Evolutionary conservation across 2,329 filamentous ascomycete genomes (phyloP).

Genomic region (Elsinoe batatas): DNA sequence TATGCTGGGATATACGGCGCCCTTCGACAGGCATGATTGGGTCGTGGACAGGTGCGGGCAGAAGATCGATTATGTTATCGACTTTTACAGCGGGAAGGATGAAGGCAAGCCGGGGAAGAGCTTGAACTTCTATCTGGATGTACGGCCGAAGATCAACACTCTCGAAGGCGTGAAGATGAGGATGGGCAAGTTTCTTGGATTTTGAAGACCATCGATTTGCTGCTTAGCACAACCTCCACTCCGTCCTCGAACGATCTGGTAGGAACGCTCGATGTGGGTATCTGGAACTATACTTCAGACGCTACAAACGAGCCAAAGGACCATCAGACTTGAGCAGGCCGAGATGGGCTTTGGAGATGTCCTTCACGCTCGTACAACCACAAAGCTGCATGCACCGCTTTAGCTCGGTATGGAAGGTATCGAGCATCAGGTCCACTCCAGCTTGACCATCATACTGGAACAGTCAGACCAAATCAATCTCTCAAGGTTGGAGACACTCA

Average conservation of each 20-base stretch:
- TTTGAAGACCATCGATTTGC: constrained; percentile 12
- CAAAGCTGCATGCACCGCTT: constrained; percentile 30
- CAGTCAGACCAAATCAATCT: not conserved
- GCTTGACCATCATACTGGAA: constrained; percentile 27
- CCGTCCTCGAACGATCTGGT: not conserved
- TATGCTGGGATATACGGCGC: constrained; percentile 74
- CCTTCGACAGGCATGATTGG: constrained; percentile 97
- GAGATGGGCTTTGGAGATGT: constrained; percentile 27
- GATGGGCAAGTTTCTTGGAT: constrained; percentile 25
- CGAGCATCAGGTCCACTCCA: constrained; percentile 26
- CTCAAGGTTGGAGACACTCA: constrained; percentile 20
- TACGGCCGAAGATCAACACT: constrained; percentile 55
- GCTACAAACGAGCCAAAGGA: constrained; percentile 26
- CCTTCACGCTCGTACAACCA: constrained; percentile 26
- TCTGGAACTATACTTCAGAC: not conserved
- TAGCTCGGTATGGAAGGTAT: constrained; percentile 18
- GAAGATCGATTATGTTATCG: constrained; percentile 88
- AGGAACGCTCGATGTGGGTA: not conserved
- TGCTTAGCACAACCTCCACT: not conserved
- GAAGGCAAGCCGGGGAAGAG: constrained; percentile 34
- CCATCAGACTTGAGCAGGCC: constrained; percentile 25
- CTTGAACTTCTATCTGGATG: constrained; percentile 55
- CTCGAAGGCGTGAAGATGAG: constrained; percentile 53
- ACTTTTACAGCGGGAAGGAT: constrained; percentile 78
- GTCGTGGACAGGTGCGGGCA: constrained; percentile 83